Evolutionary conservation across 2,329 filamentous ascomycete species (phyloP), one percentile per base, ranked within the genome.

Genomic region (Fusarium denticulatum): DNA sequence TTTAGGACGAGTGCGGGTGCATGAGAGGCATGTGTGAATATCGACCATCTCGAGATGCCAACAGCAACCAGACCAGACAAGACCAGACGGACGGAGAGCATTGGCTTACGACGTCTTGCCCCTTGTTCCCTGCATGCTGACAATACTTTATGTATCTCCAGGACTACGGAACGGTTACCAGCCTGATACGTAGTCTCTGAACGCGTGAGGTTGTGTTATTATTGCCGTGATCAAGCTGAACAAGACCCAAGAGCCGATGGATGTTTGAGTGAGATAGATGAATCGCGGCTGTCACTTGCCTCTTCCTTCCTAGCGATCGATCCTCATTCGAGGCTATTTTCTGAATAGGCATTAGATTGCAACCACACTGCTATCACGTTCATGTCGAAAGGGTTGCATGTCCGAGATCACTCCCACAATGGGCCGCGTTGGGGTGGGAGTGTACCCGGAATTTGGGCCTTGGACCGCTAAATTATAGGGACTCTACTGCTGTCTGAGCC

Each of bases 51-150:
- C 16, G 34, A 57, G 52, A 63, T 57, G 36, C 49, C 40, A 67
- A 53, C 50, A 61, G 37, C 32, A 49, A 59, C 34, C 40, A 59
- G 43, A 46, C 42, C 39, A 58, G 42, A 45, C 45, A 20, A 58
- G 43, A 46, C 45, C 26, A 47, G 57, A 60, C 22, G 46, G 70
- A 72, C 50, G 45, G 26, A 30, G 43, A 57, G 56, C 50, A 56
- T 57, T 73, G 67, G 70, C 71, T 74, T 71, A 74, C 72, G 72
- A 74, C 64, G 63, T 63, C 56, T 72, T 67, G 62, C 68, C 71
- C 71, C 71, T 72, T 73, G 71, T 60, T 67, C 67, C 71, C 63
- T 73, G 71, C 71, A 73, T 71, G 71, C 71, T 74, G 63, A 65
- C 69, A 71, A 63, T 65, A 68, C 52, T 64, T 60, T 55, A 30